Evolutionary conservation across 371 early-diverging fungal genomes (phyloP).

Genomic region (Mycotypha africana): DNA sequence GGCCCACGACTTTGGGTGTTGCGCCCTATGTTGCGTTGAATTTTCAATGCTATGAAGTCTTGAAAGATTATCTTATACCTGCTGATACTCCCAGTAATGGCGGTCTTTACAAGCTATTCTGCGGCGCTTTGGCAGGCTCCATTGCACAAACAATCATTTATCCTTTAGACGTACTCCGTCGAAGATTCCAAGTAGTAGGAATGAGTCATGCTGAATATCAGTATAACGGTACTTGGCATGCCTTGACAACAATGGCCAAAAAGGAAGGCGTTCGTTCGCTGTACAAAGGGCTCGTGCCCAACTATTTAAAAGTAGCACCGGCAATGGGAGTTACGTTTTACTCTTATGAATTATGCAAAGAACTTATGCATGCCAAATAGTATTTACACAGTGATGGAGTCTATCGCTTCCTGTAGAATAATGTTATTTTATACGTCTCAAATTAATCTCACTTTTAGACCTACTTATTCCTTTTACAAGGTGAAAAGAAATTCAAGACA

Average conservation of each 20-base stretch:
- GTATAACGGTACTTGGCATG: conserved; percentile 76
- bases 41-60: conserved; percentile 80
- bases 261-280: conserved; percentile 61
- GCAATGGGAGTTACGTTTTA: conserved; percentile 85
- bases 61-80: conserved; percentile 68
- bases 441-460: background rate
- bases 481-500: too few relatives aligned
- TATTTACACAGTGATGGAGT: too few relatives aligned
- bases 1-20: conserved; percentile 75
- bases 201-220: conserved; percentile 68
- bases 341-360: conserved; percentile 74
- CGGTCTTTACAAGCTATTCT: conserved; percentile 62
- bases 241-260: conserved; percentile 57
- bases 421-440: too few relatives aligned
- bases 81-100: conserved; percentile 58
- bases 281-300: conserved; percentile 70
- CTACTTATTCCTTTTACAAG: background rate
- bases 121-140: conserved; percentile 89
- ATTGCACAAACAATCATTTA: conserved; percentile 72
- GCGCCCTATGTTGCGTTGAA: conserved; percentile 85
- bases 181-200: conserved; percentile 85
- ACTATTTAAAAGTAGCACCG: conserved; percentile 82
- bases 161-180: conserved; percentile 67
- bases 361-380: conserved; percentile 32
- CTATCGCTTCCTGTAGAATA: too few relatives aligned